phyloP scores from a whole-genome alignment of 176 grass and related monocot species.

The Oryza meridionalis region DNA sequence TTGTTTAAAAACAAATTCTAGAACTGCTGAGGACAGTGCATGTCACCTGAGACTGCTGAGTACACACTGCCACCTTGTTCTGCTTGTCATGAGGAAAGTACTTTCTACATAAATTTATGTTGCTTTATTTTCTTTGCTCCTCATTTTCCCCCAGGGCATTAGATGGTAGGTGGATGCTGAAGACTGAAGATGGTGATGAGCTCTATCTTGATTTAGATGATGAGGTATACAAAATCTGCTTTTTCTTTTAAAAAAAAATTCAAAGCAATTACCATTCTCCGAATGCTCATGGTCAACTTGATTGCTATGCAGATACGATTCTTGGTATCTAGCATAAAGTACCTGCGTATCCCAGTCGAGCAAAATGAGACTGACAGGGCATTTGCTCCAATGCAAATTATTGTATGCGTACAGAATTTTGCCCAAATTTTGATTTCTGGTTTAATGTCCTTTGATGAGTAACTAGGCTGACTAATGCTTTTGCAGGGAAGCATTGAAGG shows the following conservation, averaged over 20 bases:
- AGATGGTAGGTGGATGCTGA: conserved; percentile 81
- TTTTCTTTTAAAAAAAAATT: conserved; percentile 26
- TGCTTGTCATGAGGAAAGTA: background rate
- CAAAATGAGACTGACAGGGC: conserved; percentile 74
- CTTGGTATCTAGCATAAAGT: conserved; percentile 77
- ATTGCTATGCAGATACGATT: conserved; percentile 71
- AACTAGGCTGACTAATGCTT: conserved; percentile 14
- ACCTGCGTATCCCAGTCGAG: conserved; percentile 74
- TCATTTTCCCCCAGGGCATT: conserved; percentile 39
- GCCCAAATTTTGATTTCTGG: conserved; percentile 19
- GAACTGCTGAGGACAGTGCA: background rate
- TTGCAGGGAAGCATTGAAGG: conserved; percentile 81
- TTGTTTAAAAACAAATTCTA: background rate
- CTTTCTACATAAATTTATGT: background rate
- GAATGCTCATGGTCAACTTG: conserved; percentile 23
- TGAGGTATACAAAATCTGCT: conserved; percentile 54
- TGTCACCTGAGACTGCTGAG: background rate
- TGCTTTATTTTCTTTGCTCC: conserved; percentile 29
- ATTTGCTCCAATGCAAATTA: conserved; percentile 91
- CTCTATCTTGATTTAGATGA: conserved; percentile 80
- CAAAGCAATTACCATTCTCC: background rate
- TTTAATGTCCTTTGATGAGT: background rate
- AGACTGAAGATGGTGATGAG: conserved; percentile 48
- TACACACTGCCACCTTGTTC: background rate
- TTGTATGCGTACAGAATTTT: conserved; percentile 35